Base-by-base conservation (phyloP, 2,329 filamentous ascomycete species). In the Colletotrichum filicis region DNA sequence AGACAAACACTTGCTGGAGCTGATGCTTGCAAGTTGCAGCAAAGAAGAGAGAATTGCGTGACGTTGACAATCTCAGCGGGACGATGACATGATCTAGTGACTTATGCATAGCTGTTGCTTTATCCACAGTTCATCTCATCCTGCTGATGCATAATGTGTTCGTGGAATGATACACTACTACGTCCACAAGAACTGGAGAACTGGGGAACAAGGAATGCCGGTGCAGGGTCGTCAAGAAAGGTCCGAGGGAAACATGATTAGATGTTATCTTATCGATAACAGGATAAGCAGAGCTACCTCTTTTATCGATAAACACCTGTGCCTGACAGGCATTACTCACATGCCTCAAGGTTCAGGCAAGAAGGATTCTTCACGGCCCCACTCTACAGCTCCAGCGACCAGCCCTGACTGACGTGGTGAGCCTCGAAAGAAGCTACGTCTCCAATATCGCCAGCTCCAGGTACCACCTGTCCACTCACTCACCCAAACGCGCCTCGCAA, bases 361-460 rank as follows among this genome's bases (percentile, higher is more conserved):
- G 1, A 9, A 32, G 1, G 16, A 37, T 12, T 59, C 22, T 35
- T 19, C 52, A 61, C 2, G 28, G 68, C 57, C 52, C 62, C 63
- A 67, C 63, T 57, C 9, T 30, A n/a, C 59, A 71, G 53, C 66
- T 72, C 53, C 58, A 63, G 66, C 53, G 24, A 28, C 19, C 42
- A 24, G 62, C 53, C 66, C 70, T 69, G 66, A 55, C 63, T 67
- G 68, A 69, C 66, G 66, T 73, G 66, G 66, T 73, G 66, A 64
- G 46, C 53, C 56, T 65, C 61, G 66, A 71, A 73, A 73, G 71
- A 73, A 73, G 66, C 66, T 73, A 73, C 71, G 49, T 73, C 66
- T 73, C 71, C 71, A 73, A 71, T 56, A 68, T 53, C 57, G 28
- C 55, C 49, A 70, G 64, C 65, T 59, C 56, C 42, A 57, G 62